Evolutionary conservation across 345 rosid genomes (phyloP), one percentile per base, ranked within the genome.

Genomic region (Theobroma cacao): DNA sequence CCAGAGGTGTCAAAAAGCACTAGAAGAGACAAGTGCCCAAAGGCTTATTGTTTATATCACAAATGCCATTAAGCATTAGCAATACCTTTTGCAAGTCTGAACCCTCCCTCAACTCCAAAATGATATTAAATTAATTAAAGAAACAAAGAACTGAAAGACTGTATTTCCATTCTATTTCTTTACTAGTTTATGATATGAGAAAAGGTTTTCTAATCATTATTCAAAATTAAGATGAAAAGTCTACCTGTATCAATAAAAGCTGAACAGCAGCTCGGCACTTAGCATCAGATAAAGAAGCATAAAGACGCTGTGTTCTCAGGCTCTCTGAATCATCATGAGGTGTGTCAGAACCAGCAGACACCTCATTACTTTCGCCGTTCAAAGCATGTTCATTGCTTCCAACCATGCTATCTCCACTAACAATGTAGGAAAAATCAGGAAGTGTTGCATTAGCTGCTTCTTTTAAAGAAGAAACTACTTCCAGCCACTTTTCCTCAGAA

Each of bases 231-330:
- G 56, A 60, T 28, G 78, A 77, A 60, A 61, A 63, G 40, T 75
- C 34, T 78, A 95, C 99, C 98, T 96, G 99, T 84, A 96, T 89
- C 87, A 96, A 79, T 84, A 96, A 81, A 81, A 96, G 98, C 82
- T 96, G 99, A 79, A 96, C 95, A 83, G 99, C 97, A 61, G 98
- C 97, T 68, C 99, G 89, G 85, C 99, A 96, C 81, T 96, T 96
- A 13, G 94, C 97, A 87, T 94, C 93, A 82, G 94, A 83, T 81
- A 96, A 81, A 75, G 89, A 83, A 56, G 87, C 84, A 84, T 84
- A 91, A 40, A 92, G 86, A 71, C 41, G 90, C 5, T 78, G 88
- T 12, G 84, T 77, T 84, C 83, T 82, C 79, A 69, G 82, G 77
- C 81, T 83, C 80, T 94, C 95, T 6, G 82, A 80, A 77, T 89